Evolutionary conservation across 495 filamentous ascomycete genomes (phyloP).

Genomic region (Pseudomonodictys pantanalensis): DNA sequence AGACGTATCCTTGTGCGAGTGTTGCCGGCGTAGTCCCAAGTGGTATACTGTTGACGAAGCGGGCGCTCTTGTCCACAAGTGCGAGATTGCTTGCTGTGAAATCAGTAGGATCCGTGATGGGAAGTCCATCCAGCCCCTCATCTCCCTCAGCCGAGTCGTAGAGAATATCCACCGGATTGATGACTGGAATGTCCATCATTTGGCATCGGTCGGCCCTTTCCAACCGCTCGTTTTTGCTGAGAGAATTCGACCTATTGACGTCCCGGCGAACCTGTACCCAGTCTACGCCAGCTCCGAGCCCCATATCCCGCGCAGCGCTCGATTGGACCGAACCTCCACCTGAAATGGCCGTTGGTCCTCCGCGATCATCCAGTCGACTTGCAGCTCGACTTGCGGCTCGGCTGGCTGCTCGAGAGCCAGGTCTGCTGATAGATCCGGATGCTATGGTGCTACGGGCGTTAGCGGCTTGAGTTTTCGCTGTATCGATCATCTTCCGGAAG

Average conservation of each 20-base stretch:
- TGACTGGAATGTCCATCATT: slow-evolving; percentile 86
- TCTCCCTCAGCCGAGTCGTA: slow-evolving; percentile 85
- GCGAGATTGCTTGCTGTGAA: slow-evolving; percentile 74
- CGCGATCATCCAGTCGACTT: slow-evolving; percentile 44
- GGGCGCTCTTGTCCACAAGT: slow-evolving; percentile 91
- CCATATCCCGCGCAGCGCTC: slow-evolving; percentile 60
- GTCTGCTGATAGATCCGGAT: slow-evolving; percentile 50
- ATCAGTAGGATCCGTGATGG: slow-evolving; percentile 78
- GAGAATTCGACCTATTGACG: slow-evolving; percentile 88
- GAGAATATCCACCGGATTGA: slow-evolving; percentile 84
- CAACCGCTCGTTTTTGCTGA: slow-evolving; percentile 80
- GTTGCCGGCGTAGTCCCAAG: slow-evolving; percentile 78
- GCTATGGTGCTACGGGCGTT: slow-evolving; percentile 83
- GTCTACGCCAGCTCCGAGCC: slow-evolving; percentile 62
- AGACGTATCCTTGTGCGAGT: slow-evolving; percentile 87
- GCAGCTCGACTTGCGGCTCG: slow-evolving; percentile 32
- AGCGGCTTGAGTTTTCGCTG: slow-evolving; percentile 89
- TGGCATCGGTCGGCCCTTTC: slow-evolving; percentile 90
- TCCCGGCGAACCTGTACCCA: slow-evolving; percentile 96
- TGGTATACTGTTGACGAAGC: slow-evolving; percentile 89
- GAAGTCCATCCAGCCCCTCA: slow-evolving; percentile 79
- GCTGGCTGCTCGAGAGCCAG: slow-evolving; percentile 29
- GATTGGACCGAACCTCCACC: slow-evolving; percentile 51
- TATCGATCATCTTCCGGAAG: slow-evolving; percentile 93
- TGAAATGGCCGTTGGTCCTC: slow-evolving; percentile 47